A percentile compares a stretch with the other conserved stretches of the same genome.
Evolutionary conservation across 495 filamentous ascomycete species (phyloP).

Genomic region (Penicillium macrosclerotiorum): DNA sequence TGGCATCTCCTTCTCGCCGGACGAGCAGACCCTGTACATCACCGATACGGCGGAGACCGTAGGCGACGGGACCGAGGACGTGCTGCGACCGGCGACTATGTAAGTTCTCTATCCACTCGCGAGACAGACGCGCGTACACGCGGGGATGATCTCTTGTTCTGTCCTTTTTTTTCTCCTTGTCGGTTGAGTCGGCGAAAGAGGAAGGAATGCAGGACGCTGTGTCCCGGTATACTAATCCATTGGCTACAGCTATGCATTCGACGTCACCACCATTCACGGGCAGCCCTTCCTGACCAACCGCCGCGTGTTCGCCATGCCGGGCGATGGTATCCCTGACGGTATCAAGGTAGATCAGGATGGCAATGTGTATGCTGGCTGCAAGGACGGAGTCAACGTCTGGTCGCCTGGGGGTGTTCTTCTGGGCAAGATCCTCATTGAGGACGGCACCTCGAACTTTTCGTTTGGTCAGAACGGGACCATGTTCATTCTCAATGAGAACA

Average conservation of each 20-base stretch:
- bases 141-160: too few species aligned
- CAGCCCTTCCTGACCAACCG: constrained; percentile 47
- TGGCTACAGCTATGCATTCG: constrained; percentile 26
- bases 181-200: too few species aligned
- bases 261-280: constrained; percentile 19
- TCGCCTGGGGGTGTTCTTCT: constrained; percentile 53
- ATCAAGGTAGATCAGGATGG: constrained; percentile 59
- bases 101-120: constrained; percentile 5
- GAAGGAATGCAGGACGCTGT: too few species aligned
- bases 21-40: constrained; percentile 47
- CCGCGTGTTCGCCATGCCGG: constrained; percentile 59
- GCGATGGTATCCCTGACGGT: constrained; percentile 56
- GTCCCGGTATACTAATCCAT: not conserved
- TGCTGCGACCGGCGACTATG: constrained; percentile 23
- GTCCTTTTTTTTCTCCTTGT: too few species aligned
- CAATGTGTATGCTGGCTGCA: constrained; percentile 61
- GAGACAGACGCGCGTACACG: not conserved
- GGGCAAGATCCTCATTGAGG: constrained; percentile 50
- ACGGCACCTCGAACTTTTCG: constrained; percentile 42
- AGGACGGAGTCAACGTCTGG: constrained; percentile 62
- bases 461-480: constrained; percentile 43
- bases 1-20: constrained; percentile 48
- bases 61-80: constrained; percentile 24
- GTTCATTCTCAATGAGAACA: constrained; percentile 44
- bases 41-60: constrained; percentile 43